Percentiles rank a stretch among this genome's conserved stretches.
These are phyloP conservation scores for Eucalyptus leucophloia DNA, from an alignment of 345 rosid genomes.

Conservation along the genomic window DNA sequence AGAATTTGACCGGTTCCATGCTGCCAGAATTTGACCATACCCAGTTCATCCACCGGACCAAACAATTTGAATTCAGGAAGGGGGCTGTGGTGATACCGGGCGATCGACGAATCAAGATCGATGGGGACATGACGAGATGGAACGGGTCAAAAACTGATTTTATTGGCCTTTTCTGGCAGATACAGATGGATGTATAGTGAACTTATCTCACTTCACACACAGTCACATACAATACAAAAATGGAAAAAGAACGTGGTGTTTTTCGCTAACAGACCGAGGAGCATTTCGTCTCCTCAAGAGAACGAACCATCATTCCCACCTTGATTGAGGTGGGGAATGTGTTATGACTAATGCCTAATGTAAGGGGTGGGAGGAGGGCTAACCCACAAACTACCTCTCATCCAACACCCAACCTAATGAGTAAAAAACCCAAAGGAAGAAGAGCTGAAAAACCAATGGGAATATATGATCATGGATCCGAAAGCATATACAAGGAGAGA, in stretches of 20 bases:
- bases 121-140: neutral
- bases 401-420: conserved; percentile 32
- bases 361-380: conserved; percentile 62
- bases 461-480: neutral
- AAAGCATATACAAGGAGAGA: neutral
- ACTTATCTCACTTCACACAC: neutral
- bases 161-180: neutral
- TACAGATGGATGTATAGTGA: neutral
- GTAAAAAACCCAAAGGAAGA: neutral
- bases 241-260: neutral
- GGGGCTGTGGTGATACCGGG: neutral
- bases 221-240: neutral
- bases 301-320: neutral
- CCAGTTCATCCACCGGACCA: neutral
- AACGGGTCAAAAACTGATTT: neutral
- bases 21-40: neutral
- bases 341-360: neutral
- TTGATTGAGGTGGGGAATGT: neutral
- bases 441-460: neutral
- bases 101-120: neutral
- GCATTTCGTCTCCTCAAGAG: neutral
- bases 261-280: neutral
- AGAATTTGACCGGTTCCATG: neutral
- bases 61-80: neutral
- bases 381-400: conserved; percentile 63